These are phyloP conservation scores for Pilobolus umbonatus DNA, from an alignment of 192 early-diverging fungal genomes.

Conservation along the genomic window DNA sequence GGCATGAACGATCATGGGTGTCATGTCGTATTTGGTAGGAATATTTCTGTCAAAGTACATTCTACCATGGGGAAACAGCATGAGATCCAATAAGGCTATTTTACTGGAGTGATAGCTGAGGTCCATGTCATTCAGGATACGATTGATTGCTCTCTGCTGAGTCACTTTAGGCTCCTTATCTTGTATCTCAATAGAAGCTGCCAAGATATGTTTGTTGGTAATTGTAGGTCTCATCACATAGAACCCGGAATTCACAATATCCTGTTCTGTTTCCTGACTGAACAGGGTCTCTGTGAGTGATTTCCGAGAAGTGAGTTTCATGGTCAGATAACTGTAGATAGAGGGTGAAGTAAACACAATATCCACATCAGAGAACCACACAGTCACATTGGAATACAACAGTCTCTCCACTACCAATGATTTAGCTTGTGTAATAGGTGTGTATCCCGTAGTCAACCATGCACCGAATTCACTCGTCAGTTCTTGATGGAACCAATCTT, in stretches of 20 bases:
- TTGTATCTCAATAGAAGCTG: conserved; percentile 27
- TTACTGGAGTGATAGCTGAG: conserved; percentile 18
- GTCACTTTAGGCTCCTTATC: conserved; percentile 24
- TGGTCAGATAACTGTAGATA: conserved; percentile 28
- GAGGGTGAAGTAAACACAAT: conserved; percentile 31
- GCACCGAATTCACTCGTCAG: conserved; percentile 16
- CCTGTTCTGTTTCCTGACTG: conserved; percentile 29
- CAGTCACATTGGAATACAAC: conserved; percentile 28
- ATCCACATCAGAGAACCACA: conserved; percentile 39
- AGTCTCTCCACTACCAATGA: conserved; percentile 37
- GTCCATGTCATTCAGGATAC: conserved; percentile 23
- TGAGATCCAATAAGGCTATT: conserved; percentile 29
- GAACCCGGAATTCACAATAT: conserved; percentile 32
- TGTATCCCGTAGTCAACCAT: conserved; percentile 25
- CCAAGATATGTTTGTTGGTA: conserved; percentile 27
- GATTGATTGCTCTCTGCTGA: conserved; percentile 35
- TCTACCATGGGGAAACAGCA: conserved; percentile 32
- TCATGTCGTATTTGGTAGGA: conserved; percentile 21
- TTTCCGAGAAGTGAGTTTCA: conserved; percentile 22
- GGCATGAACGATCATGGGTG: conserved; percentile 38
- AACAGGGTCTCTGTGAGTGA: conserved; percentile 24
- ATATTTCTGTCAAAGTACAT: conserved; percentile 33
- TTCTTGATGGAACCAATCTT: conserved; percentile 34
- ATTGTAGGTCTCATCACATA: conserved; percentile 32
- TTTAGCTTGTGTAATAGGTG: conserved; percentile 38